Conservation (phyloP, 768 basidiomycete species). For the Chalciporus piperatus region DNA sequence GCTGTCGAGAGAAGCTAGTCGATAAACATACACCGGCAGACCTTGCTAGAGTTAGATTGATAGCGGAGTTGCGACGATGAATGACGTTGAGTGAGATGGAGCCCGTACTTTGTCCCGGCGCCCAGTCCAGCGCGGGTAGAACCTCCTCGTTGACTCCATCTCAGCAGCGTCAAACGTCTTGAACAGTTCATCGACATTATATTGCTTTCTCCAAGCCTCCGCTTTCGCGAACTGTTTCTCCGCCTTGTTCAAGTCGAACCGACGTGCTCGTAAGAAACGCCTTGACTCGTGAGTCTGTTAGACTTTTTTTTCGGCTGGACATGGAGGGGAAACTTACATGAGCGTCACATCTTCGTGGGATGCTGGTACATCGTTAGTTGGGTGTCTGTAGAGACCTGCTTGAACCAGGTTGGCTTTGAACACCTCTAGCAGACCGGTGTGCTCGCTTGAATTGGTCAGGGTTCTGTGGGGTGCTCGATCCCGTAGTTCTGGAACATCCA, state of each 20-base stretch:
- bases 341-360: conserved; percentile 68
- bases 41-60: conserved; percentile 45
- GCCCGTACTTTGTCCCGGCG: conserved; percentile 65
- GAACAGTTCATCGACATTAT: conserved; percentile 63
- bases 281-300: conserved; percentile 35
- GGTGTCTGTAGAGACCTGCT: conserved; percentile 50
- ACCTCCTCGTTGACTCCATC: conserved; percentile 54
- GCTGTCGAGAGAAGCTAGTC: conserved; percentile 54
- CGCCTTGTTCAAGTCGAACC: conserved; percentile 60
- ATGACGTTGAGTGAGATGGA: neutral
- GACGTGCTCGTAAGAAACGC: conserved; percentile 80
- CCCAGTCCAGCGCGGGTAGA: conserved; percentile 83
- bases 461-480: neutral
- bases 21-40: conserved; percentile 74
- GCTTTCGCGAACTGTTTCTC: conserved; percentile 67
- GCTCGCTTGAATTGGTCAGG: neutral
- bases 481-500: neutral
- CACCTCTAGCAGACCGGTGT: conserved; percentile 28
- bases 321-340: conserved; percentile 42
- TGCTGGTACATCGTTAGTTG: conserved; percentile 31
- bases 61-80: neutral
- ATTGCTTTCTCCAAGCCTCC: conserved; percentile 64
- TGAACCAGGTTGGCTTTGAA: conserved; percentile 54
- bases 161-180: conserved; percentile 56
- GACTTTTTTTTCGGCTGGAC: neutral